Percentiles rank a stretch among this genome's conserved stretches.
Conservation (phyloP, 768 basidiomycete species). For the Tricholoma matsutake region DNA sequence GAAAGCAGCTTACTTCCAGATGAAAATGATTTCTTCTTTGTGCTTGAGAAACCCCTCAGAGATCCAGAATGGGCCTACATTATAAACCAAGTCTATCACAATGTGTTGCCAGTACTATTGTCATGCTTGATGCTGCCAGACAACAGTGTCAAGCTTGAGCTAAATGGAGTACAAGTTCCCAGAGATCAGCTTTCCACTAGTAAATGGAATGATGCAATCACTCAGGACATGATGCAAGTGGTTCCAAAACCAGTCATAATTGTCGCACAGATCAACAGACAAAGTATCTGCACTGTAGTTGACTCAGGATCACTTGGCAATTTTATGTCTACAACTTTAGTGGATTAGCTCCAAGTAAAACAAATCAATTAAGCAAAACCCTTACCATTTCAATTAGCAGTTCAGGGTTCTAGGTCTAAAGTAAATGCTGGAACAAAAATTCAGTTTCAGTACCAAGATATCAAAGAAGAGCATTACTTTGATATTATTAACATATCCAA, state of each 20-base stretch:
- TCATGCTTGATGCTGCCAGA: no score
- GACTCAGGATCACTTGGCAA: neutral
- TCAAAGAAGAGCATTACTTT: conserved; percentile 21
- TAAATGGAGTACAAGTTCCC: neutral
- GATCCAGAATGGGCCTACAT: no score
- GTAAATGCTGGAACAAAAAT: no score
- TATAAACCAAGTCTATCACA: no score
- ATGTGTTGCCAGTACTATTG: no score
- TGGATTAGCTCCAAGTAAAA: neutral
- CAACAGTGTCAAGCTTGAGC: no score
- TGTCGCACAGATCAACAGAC: neutral
- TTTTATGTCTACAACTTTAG: neutral
- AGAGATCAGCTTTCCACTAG: neutral
- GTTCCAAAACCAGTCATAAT: neutral
- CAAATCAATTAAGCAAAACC: neutral
- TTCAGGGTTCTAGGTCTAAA: no score
- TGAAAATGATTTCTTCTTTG: no score
- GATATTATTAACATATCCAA: conserved; percentile 35
- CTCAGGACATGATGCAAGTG: neutral
- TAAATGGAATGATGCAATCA: neutral
- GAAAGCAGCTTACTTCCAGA: no score
- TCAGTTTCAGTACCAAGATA: no score
- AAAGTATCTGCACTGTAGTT: neutral
- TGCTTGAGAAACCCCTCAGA: no score
- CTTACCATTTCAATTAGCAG: conserved; percentile 1